A percentile compares a stretch with the other conserved stretches of the same genome.
phyloP scores from a whole-genome alignment of 2,329 filamentous ascomycete species.

The Phialemoniopsis sp. region DNA sequence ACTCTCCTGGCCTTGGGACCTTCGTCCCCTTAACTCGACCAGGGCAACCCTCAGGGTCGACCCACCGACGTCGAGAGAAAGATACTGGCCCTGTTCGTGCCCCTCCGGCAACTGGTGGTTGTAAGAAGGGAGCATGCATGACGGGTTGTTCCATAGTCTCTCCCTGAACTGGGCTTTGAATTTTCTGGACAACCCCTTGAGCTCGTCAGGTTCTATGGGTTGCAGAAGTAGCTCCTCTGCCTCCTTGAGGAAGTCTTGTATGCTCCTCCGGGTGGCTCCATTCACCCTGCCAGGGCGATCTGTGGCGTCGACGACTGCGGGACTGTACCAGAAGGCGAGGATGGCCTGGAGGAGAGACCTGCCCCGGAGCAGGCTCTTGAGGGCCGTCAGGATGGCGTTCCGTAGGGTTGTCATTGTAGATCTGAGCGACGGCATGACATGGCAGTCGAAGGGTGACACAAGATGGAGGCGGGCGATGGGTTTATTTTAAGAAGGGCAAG shows the following conservation, averaged over 20 bases:
- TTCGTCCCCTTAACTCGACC: slow-evolving; percentile 51
- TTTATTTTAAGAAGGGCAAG: slow-evolving; percentile 10
- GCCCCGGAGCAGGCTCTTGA: slow-evolving; percentile 55
- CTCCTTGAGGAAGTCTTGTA: slow-evolving; percentile 52
- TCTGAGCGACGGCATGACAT: slow-evolving; percentile 47
- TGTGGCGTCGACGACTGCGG: slow-evolving; percentile 24
- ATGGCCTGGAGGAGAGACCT: slow-evolving; percentile 56
- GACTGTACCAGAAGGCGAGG: slow-evolving; percentile 48
- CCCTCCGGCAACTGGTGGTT: slow-evolving; percentile 61
- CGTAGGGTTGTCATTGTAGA: slow-evolving; percentile 54
- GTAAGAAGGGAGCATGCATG: slow-evolving; percentile 64
- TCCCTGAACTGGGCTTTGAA: slow-evolving; percentile 53
- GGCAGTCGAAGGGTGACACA: slow-evolving; percentile 2
- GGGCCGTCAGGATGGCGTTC: slow-evolving; percentile 48
- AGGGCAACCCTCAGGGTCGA: slow-evolving; percentile 63
- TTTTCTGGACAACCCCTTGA: slow-evolving; percentile 40
- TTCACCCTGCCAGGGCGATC: slow-evolving; percentile 9
- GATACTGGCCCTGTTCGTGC: slow-evolving; percentile 51
- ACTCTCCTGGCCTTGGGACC: slow-evolving; percentile 29
- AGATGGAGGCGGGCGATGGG: slow-evolving; percentile 1
- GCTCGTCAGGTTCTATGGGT: slow-evolving; percentile 38
- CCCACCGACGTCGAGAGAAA: slow-evolving; percentile 66
- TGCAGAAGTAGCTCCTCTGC: slow-evolving; percentile 48
- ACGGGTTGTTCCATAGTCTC: slow-evolving; percentile 44
- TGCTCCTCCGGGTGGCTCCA: slow-evolving; percentile 16